These are phyloP conservation scores for Ormosia emarginata DNA, from an alignment of 306 rosid genomes.

Conservation along the genomic window DNA sequence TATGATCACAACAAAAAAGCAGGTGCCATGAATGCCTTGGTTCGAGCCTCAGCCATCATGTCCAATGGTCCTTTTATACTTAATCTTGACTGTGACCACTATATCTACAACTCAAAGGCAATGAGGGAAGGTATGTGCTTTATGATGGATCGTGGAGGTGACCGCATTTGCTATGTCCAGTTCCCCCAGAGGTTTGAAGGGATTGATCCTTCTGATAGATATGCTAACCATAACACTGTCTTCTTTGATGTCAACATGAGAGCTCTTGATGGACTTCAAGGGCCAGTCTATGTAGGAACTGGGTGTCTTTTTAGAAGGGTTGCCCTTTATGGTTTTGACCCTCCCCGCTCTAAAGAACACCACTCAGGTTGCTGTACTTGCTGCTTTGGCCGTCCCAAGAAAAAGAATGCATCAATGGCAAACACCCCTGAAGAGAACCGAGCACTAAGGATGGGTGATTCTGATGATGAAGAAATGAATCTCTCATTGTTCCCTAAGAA, in stretches of 20 bases:
- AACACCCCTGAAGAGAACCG: constrained; percentile 64
- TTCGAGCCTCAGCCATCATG: constrained; percentile 91
- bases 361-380: constrained; percentile 63
- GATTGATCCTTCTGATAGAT: constrained; percentile 94
- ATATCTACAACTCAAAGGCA: constrained; percentile 86
- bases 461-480: constrained; percentile 88
- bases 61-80: constrained; percentile 94
- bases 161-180: constrained; percentile 89
- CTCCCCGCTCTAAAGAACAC: constrained; percentile 83
- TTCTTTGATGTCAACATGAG: constrained; percentile 98
- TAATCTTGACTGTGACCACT: constrained; percentile 92
- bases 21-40: constrained; percentile 95
- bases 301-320: constrained; percentile 92
- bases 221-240: constrained; percentile 94
- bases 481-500: constrained; percentile 73
- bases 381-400: constrained; percentile 60
- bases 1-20: constrained; percentile 97
- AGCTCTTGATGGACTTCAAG: constrained; percentile 97
- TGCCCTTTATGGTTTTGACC: constrained; percentile 91
- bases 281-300: constrained; percentile 96
- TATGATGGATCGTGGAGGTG: constrained; percentile 99
- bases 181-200: constrained; percentile 99
- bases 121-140: constrained; percentile 98
- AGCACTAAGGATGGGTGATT: constrained; percentile 80
- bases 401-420: constrained; percentile 44